phyloP scores from a whole-genome alignment of 1,284 basidiomycete genomes.

The Pholiota adiposa region DNA sequence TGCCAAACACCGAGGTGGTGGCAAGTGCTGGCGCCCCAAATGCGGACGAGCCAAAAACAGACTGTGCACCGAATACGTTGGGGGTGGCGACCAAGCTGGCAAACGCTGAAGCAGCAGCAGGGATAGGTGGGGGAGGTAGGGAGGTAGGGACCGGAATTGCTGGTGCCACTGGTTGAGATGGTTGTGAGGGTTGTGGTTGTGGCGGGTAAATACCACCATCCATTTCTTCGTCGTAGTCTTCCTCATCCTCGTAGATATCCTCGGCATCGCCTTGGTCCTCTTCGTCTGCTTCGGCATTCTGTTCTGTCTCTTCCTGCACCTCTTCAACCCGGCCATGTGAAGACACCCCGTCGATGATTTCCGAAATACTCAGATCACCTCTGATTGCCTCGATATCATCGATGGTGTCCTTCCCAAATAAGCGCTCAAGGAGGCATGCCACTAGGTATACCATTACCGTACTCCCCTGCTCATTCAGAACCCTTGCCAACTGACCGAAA shows the following conservation, averaged over 20 bases:
- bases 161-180: slow-evolving; percentile 13
- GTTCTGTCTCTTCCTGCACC: slow-evolving; percentile 7
- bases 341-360: slow-evolving; percentile 84
- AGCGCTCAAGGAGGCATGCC: slow-evolving; percentile 72
- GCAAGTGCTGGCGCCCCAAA: slow-evolving; percentile 11
- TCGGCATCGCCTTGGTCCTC: slow-evolving; percentile 20
- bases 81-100: slow-evolving; percentile 38
- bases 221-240: slow-evolving; percentile 27
- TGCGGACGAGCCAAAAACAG: slow-evolving; percentile 21
- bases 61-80: slow-evolving; percentile 32
- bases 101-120: slow-evolving; percentile 42
- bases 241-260: slow-evolving; percentile 21
- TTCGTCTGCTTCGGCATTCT: not conserved
- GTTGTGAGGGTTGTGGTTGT: not conserved
- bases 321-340: slow-evolving; percentile 22
- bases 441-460: slow-evolving; percentile 76
- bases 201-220: not conserved
- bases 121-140: slow-evolving; percentile 10
- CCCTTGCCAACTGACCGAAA: slow-evolving; percentile 60
- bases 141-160: slow-evolving; percentile 9
- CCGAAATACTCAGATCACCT: slow-evolving; percentile 59
- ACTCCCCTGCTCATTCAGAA: slow-evolving; percentile 60
- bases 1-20: slow-evolving; percentile 17
- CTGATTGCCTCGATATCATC: slow-evolving; percentile 79
- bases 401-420: slow-evolving; percentile 75